Evolutionary conservation across 1,284 basidiomycete species (phyloP).

Genomic region (Schizophyllum amplum): DNA sequence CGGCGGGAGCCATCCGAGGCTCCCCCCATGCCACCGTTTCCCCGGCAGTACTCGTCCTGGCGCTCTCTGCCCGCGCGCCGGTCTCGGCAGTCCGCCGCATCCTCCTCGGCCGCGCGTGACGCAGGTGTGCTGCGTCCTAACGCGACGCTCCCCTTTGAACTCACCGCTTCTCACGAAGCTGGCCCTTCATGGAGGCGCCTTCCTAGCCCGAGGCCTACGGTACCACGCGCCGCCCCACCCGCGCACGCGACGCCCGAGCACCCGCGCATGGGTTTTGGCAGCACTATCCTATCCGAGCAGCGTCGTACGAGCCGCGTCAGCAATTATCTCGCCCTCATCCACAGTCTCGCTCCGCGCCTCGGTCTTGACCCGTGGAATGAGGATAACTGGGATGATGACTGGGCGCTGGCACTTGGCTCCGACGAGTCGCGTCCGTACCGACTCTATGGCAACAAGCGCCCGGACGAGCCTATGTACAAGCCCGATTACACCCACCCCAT

Average conservation of each 20-base stretch:
- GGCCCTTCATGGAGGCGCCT: background rate
- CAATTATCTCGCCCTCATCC: background rate
- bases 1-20: background rate
- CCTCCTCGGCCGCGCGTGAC: background rate
- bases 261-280: conserved; percentile 60
- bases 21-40: background rate
- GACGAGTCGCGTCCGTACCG: too few relatives aligned
- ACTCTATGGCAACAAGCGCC: conserved; percentile 6
- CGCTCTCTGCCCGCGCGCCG: background rate
- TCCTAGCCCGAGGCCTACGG: conserved; percentile 3
- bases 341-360: conserved; percentile 48
- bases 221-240: conserved; percentile 26
- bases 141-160: background rate
- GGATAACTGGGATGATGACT: conserved; percentile 8
- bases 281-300: conserved; percentile 49
- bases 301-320: background rate
- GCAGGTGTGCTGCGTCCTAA: background rate
- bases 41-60: background rate
- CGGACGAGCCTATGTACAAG: conserved; percentile 40
- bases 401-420: too few relatives aligned
- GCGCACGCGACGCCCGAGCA: conserved; percentile 39
- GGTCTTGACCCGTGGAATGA: conserved; percentile 59
- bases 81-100: background rate
- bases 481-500: conserved; percentile 56
- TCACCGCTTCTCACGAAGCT: background rate